A percentile compares a stretch with the other conserved stretches of the same genome.
Conservation (phyloP, 2,329 filamentous ascomycete species). For the Exophiala mesophila region DNA sequence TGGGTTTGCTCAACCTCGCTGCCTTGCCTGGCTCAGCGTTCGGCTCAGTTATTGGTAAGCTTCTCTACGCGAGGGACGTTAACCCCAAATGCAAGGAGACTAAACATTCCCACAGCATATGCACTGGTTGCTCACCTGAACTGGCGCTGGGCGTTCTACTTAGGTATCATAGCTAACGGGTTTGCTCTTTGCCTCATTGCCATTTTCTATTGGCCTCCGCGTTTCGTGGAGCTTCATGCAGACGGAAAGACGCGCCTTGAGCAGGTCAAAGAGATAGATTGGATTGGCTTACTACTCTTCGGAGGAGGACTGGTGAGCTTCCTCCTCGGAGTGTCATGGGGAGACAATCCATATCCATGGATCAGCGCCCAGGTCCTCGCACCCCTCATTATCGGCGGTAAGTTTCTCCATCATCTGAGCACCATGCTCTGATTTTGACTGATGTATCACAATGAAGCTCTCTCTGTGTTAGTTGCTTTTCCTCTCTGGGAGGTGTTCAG, state of each 20-base stretch:
- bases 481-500: slow-evolving; percentile 11
- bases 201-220: slow-evolving; percentile 16
- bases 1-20: background rate
- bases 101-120: slow-evolving; percentile 5
- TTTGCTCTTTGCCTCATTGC: slow-evolving; percentile 6
- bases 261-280: slow-evolving; percentile 20
- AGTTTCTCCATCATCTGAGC: background rate
- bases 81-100: background rate
- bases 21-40: background rate
- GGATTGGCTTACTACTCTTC: slow-evolving; percentile 17
- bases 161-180: slow-evolving; percentile 10
- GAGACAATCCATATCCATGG: slow-evolving; percentile 20
- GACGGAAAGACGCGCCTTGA: slow-evolving; percentile 13
- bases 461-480: slow-evolving; percentile 9
- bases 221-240: slow-evolving; percentile 9
- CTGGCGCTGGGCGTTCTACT: slow-evolving; percentile 10
- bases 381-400: slow-evolving; percentile 10
- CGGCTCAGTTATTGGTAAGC: slow-evolving; percentile 2
- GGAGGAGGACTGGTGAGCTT: slow-evolving; percentile 16
- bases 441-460: background rate
- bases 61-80: too few relatives aligned
- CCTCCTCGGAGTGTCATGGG: slow-evolving; percentile 17
- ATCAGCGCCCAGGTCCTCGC: slow-evolving; percentile 5
- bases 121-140: slow-evolving; percentile 1
- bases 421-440: background rate